These are phyloP conservation scores for Carex littledalei DNA, from an alignment of 176 grass and related monocot genomes.

Conservation along the genomic window DNA sequence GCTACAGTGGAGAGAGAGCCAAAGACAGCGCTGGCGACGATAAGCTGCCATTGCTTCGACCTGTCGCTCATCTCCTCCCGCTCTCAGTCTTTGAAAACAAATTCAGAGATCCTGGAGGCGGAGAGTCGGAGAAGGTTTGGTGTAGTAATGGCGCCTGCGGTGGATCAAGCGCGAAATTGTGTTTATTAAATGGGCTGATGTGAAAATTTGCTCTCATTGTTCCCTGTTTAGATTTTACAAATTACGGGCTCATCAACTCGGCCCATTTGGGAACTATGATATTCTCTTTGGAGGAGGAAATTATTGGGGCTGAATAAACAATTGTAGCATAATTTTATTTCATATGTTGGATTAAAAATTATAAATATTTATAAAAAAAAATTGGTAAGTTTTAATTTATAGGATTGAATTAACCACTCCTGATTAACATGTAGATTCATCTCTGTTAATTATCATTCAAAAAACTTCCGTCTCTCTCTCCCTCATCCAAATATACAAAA, in stretches of 20 bases:
- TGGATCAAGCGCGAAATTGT: constrained; percentile 3
- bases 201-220: neutral
- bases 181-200: neutral
- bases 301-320: too few species aligned
- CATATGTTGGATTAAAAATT: too few species aligned
- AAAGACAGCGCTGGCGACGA: constrained; percentile 37
- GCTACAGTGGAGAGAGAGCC: constrained; percentile 48
- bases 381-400: too few species aligned
- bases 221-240: neutral
- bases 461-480: too few species aligned
- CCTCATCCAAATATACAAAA: too few species aligned
- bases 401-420: too few species aligned
- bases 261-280: neutral
- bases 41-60: constrained; percentile 53
- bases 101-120: neutral
- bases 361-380: too few species aligned
- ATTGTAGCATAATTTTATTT: too few species aligned
- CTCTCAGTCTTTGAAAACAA: constrained; percentile 1
- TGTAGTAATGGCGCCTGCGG: neutral
- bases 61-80: constrained; percentile 22
- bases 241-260: neutral
- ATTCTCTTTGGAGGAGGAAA: too few species aligned
- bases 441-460: too few species aligned
- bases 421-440: too few species aligned
- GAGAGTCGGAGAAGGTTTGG: neutral